phyloP scores from a whole-genome alignment of 2,329 filamentous ascomycete genomes.

The Arthrobotrys entomopaga region DNA sequence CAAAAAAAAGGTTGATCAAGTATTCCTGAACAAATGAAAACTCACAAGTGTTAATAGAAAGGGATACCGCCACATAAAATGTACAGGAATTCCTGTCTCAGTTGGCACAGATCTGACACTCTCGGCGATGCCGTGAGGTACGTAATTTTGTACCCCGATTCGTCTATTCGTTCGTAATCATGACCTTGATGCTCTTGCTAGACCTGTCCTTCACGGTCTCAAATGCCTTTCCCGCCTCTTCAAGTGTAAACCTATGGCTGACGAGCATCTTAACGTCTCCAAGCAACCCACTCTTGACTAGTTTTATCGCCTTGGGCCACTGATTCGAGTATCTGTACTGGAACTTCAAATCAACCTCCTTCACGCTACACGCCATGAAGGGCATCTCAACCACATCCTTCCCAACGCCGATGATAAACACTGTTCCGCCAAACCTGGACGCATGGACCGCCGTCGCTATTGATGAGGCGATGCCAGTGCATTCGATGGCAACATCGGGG shows the following conservation, averaged over 20 bases:
- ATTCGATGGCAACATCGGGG: conserved; percentile 85
- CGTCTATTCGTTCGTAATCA: conserved; percentile 74
- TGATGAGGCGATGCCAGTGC: conserved; percentile 92
- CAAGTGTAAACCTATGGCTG: conserved; percentile 85
- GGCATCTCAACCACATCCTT: conserved; percentile 95
- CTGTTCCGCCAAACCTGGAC: conserved; percentile 93
- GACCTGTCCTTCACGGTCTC: conserved; percentile 86
- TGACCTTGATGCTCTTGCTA: conserved; percentile 96
- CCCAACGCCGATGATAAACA: conserved; percentile 95
- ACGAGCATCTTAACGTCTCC: conserved; percentile 75
- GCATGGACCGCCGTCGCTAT: conserved; percentile 87
- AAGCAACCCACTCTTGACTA: conserved; percentile 85
- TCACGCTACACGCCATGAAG: conserved; percentile 90
- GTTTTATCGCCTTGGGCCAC: conserved; percentile 90
- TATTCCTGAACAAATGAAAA: too few relatives aligned
- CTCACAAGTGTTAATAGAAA: too few relatives aligned
- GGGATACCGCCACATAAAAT: conserved; percentile 6
- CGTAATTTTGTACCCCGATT: background rate
- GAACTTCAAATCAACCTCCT: conserved; percentile 93
- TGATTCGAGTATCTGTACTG: conserved; percentile 87
- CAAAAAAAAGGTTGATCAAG: too few relatives aligned
- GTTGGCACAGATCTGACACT: conserved; percentile 9
- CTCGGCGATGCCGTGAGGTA: background rate
- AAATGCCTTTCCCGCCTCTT: conserved; percentile 89
- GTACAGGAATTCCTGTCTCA: conserved; percentile 24